A percentile compares a stretch with the other conserved stretches of the same genome.
These are phyloP conservation scores for Cucurbita maxima DNA, from an alignment of 306 rosid species.

Conservation along the genomic window DNA sequence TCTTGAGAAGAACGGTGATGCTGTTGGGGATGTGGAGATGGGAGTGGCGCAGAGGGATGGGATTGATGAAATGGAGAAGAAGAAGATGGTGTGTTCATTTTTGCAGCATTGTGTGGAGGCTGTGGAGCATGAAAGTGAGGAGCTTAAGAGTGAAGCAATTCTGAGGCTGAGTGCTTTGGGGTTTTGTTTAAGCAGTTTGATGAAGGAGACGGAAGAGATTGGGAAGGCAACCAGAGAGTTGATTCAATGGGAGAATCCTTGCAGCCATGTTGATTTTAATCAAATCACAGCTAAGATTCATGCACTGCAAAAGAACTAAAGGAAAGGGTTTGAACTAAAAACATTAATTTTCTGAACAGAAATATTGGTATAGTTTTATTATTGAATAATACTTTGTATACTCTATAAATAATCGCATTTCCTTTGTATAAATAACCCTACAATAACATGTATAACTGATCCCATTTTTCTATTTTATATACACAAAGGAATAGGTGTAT, in stretches of 20 bases:
- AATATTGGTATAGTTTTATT: not conserved
- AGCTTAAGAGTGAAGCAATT: constrained; percentile 27
- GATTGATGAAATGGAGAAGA: constrained; percentile 22
- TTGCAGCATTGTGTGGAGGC: constrained; percentile 19
- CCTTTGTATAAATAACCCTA: too few relatives aligned
- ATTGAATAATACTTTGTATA: not conserved
- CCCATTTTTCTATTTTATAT: too few relatives aligned
- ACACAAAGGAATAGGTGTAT: too few relatives aligned
- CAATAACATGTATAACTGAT: too few relatives aligned
- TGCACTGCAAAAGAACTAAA: not conserved
- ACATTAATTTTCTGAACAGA: not conserved
- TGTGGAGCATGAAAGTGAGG: constrained; percentile 26
- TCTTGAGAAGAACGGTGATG: constrained; percentile 15
- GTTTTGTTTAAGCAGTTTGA: constrained; percentile 19
- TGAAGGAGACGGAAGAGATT: constrained; percentile 3
- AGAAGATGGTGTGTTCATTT: constrained; percentile 20
- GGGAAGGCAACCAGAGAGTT: not conserved
- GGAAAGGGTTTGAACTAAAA: not conserved
- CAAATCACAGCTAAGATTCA: not conserved
- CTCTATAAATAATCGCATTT: too few relatives aligned
- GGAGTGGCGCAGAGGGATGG: constrained; percentile 19
- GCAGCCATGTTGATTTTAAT: not conserved
- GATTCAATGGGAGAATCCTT: constrained; percentile 8
- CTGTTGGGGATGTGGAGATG: constrained; percentile 28
- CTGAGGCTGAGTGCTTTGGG: constrained; percentile 29